A percentile compares a stretch with the other conserved stretches of the same genome.
Conservation (phyloP, 345 rosid genomes). For the Aurinia saxatilis region DNA sequence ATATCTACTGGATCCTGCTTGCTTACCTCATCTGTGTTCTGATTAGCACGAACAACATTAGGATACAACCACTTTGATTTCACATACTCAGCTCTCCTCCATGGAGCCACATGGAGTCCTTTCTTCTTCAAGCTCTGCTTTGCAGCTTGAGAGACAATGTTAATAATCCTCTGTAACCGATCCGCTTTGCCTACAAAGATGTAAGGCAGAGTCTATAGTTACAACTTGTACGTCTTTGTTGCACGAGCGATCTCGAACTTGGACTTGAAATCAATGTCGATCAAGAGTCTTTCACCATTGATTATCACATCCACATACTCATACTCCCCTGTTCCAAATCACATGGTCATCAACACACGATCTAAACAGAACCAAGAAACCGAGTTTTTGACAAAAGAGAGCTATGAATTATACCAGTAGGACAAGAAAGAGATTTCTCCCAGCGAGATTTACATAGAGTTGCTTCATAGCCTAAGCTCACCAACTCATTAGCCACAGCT, state of each 20-base stretch:
- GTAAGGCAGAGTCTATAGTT: conserved; percentile 63
- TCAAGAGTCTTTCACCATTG: conserved; percentile 51
- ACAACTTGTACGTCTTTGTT: conserved; percentile 59
- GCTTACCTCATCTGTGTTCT: neutral
- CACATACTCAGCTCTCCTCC: conserved; percentile 84
- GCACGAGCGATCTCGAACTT: conserved; percentile 87
- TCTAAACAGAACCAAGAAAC: neutral
- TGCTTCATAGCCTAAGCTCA: conserved; percentile 63
- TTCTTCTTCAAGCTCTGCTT: conserved; percentile 82
- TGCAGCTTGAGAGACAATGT: conserved; percentile 60
- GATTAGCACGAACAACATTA: conserved; percentile 27
- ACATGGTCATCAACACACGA: neutral
- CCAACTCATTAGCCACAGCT: conserved; percentile 44
- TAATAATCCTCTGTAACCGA: conserved; percentile 60
- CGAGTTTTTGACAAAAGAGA: neutral
- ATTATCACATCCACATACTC: conserved; percentile 66
- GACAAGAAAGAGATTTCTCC: conserved; percentile 64
- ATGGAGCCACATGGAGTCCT: conserved; percentile 81
- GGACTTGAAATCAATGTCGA: conserved; percentile 78
- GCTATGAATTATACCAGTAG: conserved; percentile 47
- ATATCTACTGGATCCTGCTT: neutral
- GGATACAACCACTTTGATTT: conserved; percentile 79
- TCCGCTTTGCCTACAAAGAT: conserved; percentile 69
- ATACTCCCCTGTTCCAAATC: conserved; percentile 52
- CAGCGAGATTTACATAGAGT: conserved; percentile 80